These are phyloP conservation scores for Arthrobotrys pseudoclavata DNA, from an alignment of 2,329 filamentous ascomycete species.

Conservation along the genomic window DNA sequence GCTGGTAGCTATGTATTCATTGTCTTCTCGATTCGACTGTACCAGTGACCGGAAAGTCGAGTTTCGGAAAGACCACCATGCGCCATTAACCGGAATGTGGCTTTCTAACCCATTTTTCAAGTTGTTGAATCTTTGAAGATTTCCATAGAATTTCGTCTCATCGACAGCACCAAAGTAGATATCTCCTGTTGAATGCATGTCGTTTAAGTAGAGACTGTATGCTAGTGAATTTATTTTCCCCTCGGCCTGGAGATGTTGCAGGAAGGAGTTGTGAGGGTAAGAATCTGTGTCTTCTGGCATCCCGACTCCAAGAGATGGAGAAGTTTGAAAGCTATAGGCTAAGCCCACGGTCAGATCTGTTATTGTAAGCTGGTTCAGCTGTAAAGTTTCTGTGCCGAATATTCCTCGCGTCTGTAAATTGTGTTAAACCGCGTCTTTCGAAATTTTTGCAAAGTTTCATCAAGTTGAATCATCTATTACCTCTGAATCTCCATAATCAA, in stretches of 20 bases:
- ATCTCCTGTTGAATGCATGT: slow-evolving; percentile 29
- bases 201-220: slow-evolving; percentile 51
- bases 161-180: slow-evolving; percentile 48
- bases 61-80: slow-evolving; percentile 44
- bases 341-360: slow-evolving; percentile 28
- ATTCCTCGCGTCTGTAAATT: slow-evolving; percentile 23
- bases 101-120: slow-evolving; percentile 19
- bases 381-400: slow-evolving; percentile 38
- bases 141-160: slow-evolving; percentile 47
- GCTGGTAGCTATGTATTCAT: slow-evolving; percentile 24
- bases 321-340: slow-evolving; percentile 30
- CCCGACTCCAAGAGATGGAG: slow-evolving; percentile 43
- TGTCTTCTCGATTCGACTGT: slow-evolving; percentile 35
- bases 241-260: slow-evolving; percentile 28
- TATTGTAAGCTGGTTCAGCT: slow-evolving; percentile 43
- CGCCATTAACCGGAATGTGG: slow-evolving; percentile 41
- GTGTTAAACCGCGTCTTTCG: neutral
- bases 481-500: slow-evolving; percentile 33
- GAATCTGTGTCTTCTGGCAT: slow-evolving; percentile 13
- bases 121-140: slow-evolving; percentile 44
- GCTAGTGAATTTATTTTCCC: slow-evolving; percentile 49
- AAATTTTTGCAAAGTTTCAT: neutral
- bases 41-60: slow-evolving; percentile 15
- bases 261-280: slow-evolving; percentile 44
- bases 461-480: slow-evolving; percentile 12